Evolutionary conservation across 306 rosid genomes (phyloP).

Genomic region (Vigna mungo): DNA sequence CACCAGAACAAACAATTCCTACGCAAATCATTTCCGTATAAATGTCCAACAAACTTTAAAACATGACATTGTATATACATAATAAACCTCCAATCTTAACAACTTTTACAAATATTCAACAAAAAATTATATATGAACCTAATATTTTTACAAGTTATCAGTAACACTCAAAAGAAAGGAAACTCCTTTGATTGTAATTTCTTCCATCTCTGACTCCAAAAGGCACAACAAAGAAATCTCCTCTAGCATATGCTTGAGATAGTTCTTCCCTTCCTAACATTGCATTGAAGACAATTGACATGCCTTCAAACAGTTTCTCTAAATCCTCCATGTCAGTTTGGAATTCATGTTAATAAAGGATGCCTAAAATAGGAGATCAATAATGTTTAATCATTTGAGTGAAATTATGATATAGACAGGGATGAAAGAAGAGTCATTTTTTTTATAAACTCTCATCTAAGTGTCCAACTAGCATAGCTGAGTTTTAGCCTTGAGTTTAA

Average conservation of each 20-base stretch:
- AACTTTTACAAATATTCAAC: too few species aligned
- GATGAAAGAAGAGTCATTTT: not conserved
- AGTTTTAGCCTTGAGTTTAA: too few species aligned
- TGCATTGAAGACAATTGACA: constrained; percentile 95
- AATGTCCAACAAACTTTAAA: too few species aligned
- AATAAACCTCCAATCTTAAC: too few species aligned
- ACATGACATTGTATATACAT: too few species aligned
- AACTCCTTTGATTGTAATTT: too few species aligned
- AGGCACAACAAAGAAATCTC: constrained; percentile 94
- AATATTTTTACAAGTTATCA: too few species aligned
- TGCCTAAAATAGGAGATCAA: not conserved
- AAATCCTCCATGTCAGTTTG: constrained; percentile 75
- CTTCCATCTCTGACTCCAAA: constrained; percentile 77
- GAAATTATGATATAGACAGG: not conserved
- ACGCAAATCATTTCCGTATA: too few species aligned
- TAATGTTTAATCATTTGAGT: not conserved
- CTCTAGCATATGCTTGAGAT: constrained; percentile 94
- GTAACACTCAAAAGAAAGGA: too few species aligned
- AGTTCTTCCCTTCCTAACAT: constrained; percentile 95
- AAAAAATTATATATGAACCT: too few species aligned
- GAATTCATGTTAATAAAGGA: constrained; percentile 12
- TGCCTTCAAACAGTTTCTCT: constrained; percentile 80
- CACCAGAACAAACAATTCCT: too few species aligned
- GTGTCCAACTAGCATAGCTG: not conserved
- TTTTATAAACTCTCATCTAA: not conserved